Base-by-base conservation (phyloP, 2,329 filamentous ascomycete species). In the Graphilbum sp. region DNA sequence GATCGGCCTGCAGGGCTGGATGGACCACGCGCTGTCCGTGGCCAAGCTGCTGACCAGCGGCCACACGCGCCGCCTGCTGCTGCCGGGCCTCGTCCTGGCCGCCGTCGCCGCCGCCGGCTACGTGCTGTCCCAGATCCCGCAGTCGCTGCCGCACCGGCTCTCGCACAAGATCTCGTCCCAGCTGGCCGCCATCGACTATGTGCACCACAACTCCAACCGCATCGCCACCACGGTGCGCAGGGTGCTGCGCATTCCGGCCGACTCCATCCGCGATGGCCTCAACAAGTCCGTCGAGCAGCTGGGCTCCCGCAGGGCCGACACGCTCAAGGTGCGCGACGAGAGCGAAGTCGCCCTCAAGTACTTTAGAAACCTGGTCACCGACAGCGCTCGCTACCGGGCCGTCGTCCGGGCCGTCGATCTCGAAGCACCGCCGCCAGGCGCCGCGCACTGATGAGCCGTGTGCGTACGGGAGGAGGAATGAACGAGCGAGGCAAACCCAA, bases 271-370 rank as follows among this genome's bases (percentile, higher is more conserved):
- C 38, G 76, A 85, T 32, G 78, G 80, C 37, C 70, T 98, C 23
- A 80, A 92, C 50, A 77, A 81, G 38, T 85, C 77, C 21, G 79
- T 95, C 35, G 86, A 96, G 59, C 77, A 90, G 49, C 72, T 96
- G 11, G 77, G 74, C 43, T 62, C 66, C 40, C 79, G 82, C 54
- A 79, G 81, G 48, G 81, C 90, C 47, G 82, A 94, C 53, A 90
- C 85, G 9, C 67, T 72, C 52, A 92, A 90, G 62, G 70, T 84
- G 43, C 78, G 78, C 56, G 66, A 64, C 25, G 88, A 96, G 60
- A 90, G 84, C 52, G 80, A 92, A 53, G 76, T 84, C 24, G 90
- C 90, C 7, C 66, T 74, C 47, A 92, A 88, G 58, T 96, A 93
- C 62, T 98, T 98, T 56, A 64, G 73, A 37, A 90, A 92, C 51